These are phyloP conservation scores for Cystobasidium slooffiae DNA, from an alignment of 1,284 basidiomycete species.

Conservation along the genomic window DNA sequence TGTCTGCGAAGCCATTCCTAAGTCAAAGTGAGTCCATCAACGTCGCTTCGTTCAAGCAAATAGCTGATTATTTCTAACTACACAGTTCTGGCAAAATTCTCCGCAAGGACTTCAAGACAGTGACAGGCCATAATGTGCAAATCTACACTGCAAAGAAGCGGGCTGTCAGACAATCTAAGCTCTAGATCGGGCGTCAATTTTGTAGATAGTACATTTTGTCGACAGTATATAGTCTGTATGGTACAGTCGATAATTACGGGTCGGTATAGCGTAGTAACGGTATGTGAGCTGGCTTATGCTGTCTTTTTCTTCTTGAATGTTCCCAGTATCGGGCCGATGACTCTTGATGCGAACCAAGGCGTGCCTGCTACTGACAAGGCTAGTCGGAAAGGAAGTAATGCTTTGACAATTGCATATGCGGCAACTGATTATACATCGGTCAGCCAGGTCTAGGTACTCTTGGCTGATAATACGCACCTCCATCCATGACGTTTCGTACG, in stretches of 20 bases:
- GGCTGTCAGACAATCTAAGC: constrained; percentile 31
- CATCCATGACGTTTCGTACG: constrained; percentile 43
- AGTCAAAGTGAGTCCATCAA: constrained; percentile 32
- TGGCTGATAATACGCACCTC: constrained; percentile 1
- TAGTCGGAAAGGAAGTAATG: constrained; percentile 31
- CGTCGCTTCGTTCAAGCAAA: not conserved
- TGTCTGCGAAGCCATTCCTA: constrained; percentile 39
- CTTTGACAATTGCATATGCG: constrained; percentile 42
- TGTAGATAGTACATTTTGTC: not conserved
- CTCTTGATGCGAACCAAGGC: constrained; percentile 38
- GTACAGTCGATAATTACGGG: not conserved
- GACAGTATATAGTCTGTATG: not conserved
- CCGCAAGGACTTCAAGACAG: constrained; percentile 35
- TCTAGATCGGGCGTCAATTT: constrained; percentile 8
- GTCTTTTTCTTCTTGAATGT: constrained; percentile 23
- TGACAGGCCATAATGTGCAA: constrained; percentile 33
- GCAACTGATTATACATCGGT: not conserved
- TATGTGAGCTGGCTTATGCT: not conserved
- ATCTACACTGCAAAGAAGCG: constrained; percentile 41
- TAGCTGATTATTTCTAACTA: not conserved
- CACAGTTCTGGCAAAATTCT: constrained; percentile 43
- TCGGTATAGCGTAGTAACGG: not conserved
- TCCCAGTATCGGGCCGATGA: constrained; percentile 21
- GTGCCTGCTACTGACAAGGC: constrained; percentile 28
- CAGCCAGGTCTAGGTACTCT: not conserved